A percentile compares a stretch with the other conserved stretches of the same genome.
Evolutionary conservation across 495 filamentous ascomycete genomes (phyloP).

Genomic region (Schizothecium vesticola): DNA sequence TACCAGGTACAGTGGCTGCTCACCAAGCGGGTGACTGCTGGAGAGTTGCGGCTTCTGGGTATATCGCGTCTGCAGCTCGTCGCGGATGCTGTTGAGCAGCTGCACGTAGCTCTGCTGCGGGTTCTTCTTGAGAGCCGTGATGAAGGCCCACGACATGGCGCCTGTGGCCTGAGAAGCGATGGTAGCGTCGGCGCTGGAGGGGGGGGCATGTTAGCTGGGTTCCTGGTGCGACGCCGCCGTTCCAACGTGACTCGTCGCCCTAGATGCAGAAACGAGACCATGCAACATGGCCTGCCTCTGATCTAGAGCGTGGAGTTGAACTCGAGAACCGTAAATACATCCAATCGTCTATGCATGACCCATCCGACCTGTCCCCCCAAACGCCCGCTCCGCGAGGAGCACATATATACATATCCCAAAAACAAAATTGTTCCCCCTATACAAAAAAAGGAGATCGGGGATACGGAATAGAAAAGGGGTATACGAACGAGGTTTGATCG

Average conservation of each 20-base stretch:
- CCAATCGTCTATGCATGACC: background rate
- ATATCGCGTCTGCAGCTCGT: constrained; percentile 84
- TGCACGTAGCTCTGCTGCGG: constrained; percentile 97
- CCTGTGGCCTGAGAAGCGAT: constrained; percentile 83
- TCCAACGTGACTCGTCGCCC: constrained; percentile 53
- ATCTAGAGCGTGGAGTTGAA: constrained; percentile 36
- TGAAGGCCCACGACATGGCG: constrained; percentile 98
- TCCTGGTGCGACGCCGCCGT: background rate
- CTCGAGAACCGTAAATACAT: constrained; percentile 13
- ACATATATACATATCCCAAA: background rate
- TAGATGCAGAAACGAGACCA: constrained; percentile 42
- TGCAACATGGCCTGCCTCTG: constrained; percentile 22
- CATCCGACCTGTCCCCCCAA: background rate
- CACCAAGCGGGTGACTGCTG: constrained; percentile 92
- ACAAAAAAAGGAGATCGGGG: constrained; percentile 16
- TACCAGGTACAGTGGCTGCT: constrained; percentile 23
- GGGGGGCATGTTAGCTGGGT: constrained; percentile 10
- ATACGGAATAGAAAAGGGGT: constrained; percentile 30
- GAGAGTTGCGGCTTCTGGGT: constrained; percentile 95
- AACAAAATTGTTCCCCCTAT: background rate
- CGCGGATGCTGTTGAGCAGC: constrained; percentile 89
- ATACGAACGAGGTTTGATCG: constrained; percentile 82
- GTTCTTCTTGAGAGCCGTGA: constrained; percentile 89
- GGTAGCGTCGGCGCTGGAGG: constrained; percentile 55
- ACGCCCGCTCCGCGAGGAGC: background rate